Conservation (phyloP, 2,329 filamentous ascomycete genomes). For the Penicillium sp. region DNA sequence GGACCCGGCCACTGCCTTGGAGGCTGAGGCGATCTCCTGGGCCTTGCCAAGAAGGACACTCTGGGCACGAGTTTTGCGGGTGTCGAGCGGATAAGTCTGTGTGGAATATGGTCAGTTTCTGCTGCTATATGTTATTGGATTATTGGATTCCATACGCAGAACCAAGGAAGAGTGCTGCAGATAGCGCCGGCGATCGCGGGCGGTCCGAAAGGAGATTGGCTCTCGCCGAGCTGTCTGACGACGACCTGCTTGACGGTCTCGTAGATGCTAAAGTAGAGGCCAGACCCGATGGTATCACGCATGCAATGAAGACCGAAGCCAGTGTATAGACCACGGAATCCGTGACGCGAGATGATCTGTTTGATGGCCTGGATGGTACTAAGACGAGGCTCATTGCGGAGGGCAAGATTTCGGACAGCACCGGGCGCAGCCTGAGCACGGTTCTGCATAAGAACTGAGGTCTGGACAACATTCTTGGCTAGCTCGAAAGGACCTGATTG, state of each 20-base stretch:
- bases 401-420: conserved; percentile 32
- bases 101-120: not conserved
- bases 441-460: conserved; percentile 47
- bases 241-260: conserved; percentile 49
- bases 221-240: conserved; percentile 44
- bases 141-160: conserved; percentile 39
- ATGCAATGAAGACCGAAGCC: conserved; percentile 46
- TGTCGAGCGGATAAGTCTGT: conserved; percentile 50
- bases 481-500: conserved; percentile 46
- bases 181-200: conserved; percentile 47
- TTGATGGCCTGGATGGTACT: conserved; percentile 43
- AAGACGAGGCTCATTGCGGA: conserved; percentile 41
- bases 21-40: conserved; percentile 43
- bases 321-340: conserved; percentile 45
- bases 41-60: conserved; percentile 46
- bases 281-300: conserved; percentile 47
- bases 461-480: conserved; percentile 50
- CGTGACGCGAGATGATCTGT: conserved; percentile 45
- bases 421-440: conserved; percentile 38
- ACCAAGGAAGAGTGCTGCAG: conserved; percentile 49
- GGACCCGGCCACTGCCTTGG: conserved; percentile 39
- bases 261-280: conserved; percentile 48
- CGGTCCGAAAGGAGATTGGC: conserved; percentile 44
- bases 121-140: not conserved
- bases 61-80: conserved; percentile 50